A percentile compares a stretch with the other conserved stretches of the same genome.
These are phyloP conservation scores for Cubamyces sp. DNA, from an alignment of 768 basidiomycete genomes.

Conservation along the genomic window DNA sequence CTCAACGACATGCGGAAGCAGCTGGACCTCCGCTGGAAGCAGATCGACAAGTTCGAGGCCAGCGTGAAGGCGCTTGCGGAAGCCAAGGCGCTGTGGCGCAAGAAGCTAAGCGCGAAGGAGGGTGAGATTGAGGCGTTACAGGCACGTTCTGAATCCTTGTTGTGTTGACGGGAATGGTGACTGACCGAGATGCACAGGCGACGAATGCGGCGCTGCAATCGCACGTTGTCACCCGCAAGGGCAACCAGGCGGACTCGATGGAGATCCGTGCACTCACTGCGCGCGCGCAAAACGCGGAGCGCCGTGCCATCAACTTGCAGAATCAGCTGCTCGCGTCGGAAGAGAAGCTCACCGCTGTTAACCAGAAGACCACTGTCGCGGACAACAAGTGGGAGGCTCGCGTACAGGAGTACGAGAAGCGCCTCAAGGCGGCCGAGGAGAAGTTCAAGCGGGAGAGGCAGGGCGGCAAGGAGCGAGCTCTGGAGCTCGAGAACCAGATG, in stretches of 20 bases:
- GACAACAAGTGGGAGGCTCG: conserved; percentile 94
- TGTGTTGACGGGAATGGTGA: no score
- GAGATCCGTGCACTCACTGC: conserved; percentile 73
- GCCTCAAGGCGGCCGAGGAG: conserved; percentile 85
- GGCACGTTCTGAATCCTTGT: conserved; percentile 38
- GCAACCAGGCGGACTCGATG: conserved; percentile 61
- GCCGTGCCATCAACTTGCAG: conserved; percentile 80
- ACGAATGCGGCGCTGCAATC: conserved; percentile 75
- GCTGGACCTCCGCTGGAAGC: conserved; percentile 85
- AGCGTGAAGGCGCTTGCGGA: conserved; percentile 83
- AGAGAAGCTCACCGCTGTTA: conserved; percentile 77
- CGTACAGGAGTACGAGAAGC: conserved; percentile 89
- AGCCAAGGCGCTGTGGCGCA: conserved; percentile 81
- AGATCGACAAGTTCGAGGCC: conserved; percentile 88
- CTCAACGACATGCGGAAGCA: conserved; percentile 82
- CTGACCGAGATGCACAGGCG: conserved; percentile 53
- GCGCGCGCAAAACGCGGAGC: conserved; percentile 83
- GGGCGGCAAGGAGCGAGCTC: conserved; percentile 88
- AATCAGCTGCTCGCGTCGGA: conserved; percentile 85
- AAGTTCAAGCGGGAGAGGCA: conserved; percentile 92
- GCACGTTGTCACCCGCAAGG: conserved; percentile 62
- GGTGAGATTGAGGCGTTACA: conserved; percentile 89
- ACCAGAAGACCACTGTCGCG: conserved; percentile 68
- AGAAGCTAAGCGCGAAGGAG: conserved; percentile 79
- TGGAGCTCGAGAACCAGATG: conserved; percentile 70